Conservation (phyloP, 768 basidiomycete species). For the Stropharia rugosoannulata region DNA sequence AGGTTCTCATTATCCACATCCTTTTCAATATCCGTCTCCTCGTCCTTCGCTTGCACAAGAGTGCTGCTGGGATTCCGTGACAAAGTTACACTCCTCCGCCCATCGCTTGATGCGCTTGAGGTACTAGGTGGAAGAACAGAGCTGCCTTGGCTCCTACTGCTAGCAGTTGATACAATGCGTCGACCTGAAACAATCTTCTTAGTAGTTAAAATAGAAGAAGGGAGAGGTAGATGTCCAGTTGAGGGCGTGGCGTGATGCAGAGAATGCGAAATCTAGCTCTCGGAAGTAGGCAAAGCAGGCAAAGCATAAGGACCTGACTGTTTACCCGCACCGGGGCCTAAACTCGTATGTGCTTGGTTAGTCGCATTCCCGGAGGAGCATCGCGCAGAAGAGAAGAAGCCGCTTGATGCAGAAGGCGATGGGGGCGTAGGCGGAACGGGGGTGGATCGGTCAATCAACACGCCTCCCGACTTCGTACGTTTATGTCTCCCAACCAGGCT, state of each 20-base stretch:
- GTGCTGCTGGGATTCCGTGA: constrained; percentile 1
- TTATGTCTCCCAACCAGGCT: constrained; percentile 62
- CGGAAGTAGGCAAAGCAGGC: constrained; percentile 14
- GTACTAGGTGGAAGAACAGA: constrained; percentile 14
- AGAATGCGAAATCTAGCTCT: constrained; percentile 16
- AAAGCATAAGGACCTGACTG: constrained; percentile 15
- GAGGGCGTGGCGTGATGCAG: constrained; percentile 10
- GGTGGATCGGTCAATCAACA: no score
- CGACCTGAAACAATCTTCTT: background rate
- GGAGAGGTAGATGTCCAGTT: background rate
- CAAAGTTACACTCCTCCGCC: background rate
- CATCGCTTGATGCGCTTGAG: background rate
- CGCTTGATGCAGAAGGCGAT: background rate
- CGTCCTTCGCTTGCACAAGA: background rate
- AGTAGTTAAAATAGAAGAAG: background rate
- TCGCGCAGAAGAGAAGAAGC: background rate
- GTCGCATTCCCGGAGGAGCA: background rate
- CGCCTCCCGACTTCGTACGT: no score
- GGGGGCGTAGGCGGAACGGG: no score
- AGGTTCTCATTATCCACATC: background rate
- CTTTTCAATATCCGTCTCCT: background rate
- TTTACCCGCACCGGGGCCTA: background rate
- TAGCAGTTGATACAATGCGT: constrained; percentile 9
- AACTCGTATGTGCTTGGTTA: background rate
- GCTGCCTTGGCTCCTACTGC: constrained; percentile 13